Evolutionary conservation across 768 basidiomycete genomes (phyloP), one percentile per base, ranked within the genome.

Genomic region (Punctularia strigosozonata): DNA sequence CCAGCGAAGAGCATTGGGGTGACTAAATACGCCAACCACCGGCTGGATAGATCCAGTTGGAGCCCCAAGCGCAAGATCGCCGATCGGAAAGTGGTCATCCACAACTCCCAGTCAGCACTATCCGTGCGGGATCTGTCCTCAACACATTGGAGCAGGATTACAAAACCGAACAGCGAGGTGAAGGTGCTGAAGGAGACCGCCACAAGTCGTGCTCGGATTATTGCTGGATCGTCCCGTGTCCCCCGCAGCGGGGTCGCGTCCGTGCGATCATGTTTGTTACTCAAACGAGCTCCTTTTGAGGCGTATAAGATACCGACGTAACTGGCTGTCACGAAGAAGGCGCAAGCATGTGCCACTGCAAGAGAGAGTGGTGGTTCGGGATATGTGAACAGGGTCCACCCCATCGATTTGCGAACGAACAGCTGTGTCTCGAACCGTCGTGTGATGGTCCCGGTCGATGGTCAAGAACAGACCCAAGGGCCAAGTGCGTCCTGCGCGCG

Each of bases 271-370:
- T 39, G 23, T 40, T 43, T 54, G 32, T 44, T 42, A 45, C 49
- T 21, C 39, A 40, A 39, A 41, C 46, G 40, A 52, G 49, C 34
- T 61, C 47, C 22, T 55, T 76, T 82, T 23, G 69, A 77, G 41
- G 87, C 49, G 59, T 94, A 94, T 26, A 94, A 65, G 5, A 82
- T 83, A 10, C 82, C 85, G 37, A 95, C 88, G 50, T 92, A 95
- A 38, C 68, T 67, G 17, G 61, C 43, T 2, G 75, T 75, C 50
- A 89, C 75, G 36, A 69, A 50, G 4, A 72, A 54, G 2, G 82
- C 75, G 14, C 81, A 57, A 2, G 64, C 33, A 46, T 83, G 77
- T 2, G 80, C 69, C 12, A 44, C 43, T n/a, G n/a, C n/a, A n/a
- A n/a, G n/a, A n/a, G n/a, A n/a, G n/a, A n/a, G n/a, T n/a, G n/a